These are phyloP conservation scores for Trametes sp. DNA, from an alignment of 1,284 basidiomycete genomes.

Conservation along the genomic window DNA sequence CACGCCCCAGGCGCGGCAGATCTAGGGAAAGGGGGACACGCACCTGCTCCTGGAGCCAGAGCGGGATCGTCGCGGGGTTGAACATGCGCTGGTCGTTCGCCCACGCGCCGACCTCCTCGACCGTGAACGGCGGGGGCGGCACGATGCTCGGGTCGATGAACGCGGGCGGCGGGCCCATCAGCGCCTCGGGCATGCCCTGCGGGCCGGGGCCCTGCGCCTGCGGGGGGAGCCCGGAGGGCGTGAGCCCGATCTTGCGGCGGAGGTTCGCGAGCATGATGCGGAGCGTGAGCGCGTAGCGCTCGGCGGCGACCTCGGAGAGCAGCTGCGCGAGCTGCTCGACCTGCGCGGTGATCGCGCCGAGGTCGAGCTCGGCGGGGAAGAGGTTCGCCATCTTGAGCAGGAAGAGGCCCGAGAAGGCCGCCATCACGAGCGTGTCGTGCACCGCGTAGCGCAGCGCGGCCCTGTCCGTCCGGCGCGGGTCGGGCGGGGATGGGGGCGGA, in stretches of 20 bases:
- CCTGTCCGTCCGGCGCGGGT: conserved; percentile 46
- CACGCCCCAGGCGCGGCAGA: too few relatives aligned
- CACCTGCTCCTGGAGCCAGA: conserved; percentile 86
- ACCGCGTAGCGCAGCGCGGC: conserved; percentile 89
- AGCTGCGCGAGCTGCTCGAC: conserved; percentile 87
- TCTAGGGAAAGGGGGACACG: background rate
- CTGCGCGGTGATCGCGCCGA: conserved; percentile 75
- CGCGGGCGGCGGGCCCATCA: conserved; percentile 45
- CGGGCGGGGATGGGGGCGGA: background rate
- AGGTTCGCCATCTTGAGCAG: conserved; percentile 91
- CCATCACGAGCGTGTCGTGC: conserved; percentile 91
- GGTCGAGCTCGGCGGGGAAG: conserved; percentile 83
- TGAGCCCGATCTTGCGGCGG: conserved; percentile 82
- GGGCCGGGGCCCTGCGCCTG: conserved; percentile 25
- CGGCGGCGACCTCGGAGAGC: conserved; percentile 87
- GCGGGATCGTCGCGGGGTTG: conserved; percentile 78
- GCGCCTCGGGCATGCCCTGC: conserved; percentile 33
- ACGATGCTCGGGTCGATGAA: conserved; percentile 62
- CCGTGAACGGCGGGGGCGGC: conserved; percentile 72
- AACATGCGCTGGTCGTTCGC: conserved; percentile 77
- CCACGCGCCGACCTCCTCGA: conserved; percentile 85
- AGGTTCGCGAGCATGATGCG: conserved; percentile 92
- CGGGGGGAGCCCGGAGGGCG: conserved; percentile 51
- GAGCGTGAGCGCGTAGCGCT: conserved; percentile 89
- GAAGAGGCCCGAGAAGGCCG: conserved; percentile 92